Conservation (phyloP, 305 asterid species). For the Fraxinus nigra region DNA sequence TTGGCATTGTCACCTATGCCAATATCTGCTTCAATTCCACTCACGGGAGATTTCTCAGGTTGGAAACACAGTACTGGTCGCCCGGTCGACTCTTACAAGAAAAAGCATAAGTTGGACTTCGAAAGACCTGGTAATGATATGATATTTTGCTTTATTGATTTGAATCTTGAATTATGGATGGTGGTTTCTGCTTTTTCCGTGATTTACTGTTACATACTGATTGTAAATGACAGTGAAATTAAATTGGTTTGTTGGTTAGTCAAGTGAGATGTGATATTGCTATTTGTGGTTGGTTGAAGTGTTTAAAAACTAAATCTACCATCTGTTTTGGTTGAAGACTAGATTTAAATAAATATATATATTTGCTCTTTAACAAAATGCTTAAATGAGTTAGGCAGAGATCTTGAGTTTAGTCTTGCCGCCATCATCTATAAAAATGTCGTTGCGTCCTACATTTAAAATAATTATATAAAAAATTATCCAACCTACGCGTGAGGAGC, state of each 20-base stretch:
- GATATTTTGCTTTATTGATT: neutral
- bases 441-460: neutral
- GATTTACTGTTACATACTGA: constrained; percentile 11
- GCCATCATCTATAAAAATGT: neutral
- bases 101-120: constrained; percentile 64
- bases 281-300: constrained; percentile 17
- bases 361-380: neutral
- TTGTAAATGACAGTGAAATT: neutral
- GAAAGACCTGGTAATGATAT: constrained; percentile 53
- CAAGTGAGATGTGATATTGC: constrained; percentile 7
- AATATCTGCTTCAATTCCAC: constrained; percentile 87
- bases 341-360: neutral
- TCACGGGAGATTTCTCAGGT: constrained; percentile 65
- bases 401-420: neutral
- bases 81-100: constrained; percentile 56
- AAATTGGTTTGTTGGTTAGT: neutral
- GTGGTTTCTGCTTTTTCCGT: neutral
- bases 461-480: neutral
- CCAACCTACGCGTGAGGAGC: neutral
- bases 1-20: constrained; percentile 94
- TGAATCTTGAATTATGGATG: neutral
- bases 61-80: constrained; percentile 56
- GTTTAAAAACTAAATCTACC: constrained; percentile 41
- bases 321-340: constrained; percentile 19
- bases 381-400: neutral